Evolutionary conservation across 1,284 basidiomycete species (phyloP).

Genomic region (Malassezia pachydermatis): DNA sequence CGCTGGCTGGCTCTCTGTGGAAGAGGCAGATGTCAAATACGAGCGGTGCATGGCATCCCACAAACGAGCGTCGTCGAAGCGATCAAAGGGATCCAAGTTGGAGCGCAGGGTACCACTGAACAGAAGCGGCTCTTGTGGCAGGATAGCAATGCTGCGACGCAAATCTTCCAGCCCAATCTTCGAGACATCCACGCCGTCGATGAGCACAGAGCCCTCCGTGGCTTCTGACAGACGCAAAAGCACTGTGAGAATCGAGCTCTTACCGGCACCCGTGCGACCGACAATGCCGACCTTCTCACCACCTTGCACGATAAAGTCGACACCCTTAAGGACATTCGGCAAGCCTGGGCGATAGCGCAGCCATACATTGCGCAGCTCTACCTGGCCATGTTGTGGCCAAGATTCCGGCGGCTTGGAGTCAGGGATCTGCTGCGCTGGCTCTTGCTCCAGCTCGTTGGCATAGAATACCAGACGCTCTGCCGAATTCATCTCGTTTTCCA

Average conservation of each 20-base stretch:
- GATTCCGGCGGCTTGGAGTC: conserved; percentile 27
- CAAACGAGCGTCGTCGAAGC: conserved; percentile 46
- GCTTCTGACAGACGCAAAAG: conserved; percentile 66
- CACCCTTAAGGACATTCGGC: conserved; percentile 51
- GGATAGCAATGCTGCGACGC: conserved; percentile 33
- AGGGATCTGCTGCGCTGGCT: conserved; percentile 31
- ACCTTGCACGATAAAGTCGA: conserved; percentile 49
- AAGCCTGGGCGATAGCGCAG: conserved; percentile 52
- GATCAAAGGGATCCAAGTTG: conserved; percentile 48
- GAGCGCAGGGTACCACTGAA: conserved; percentile 49
- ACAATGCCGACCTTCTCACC: conserved; percentile 55
- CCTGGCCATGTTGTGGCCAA: conserved; percentile 46
- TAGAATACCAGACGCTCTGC: conserved; percentile 47
- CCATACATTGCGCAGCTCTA: conserved; percentile 47
- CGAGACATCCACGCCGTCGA: conserved; percentile 59
- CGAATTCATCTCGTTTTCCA: conserved; percentile 48
- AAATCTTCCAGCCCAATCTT: conserved; percentile 51
- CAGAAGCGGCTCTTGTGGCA: conserved; percentile 47
- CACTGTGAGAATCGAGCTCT: conserved; percentile 62
- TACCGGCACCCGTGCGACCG: conserved; percentile 54
- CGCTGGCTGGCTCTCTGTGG: conserved; percentile 16
- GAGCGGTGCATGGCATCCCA: conserved; percentile 47
- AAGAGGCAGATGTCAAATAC: conserved; percentile 35
- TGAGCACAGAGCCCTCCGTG: conserved; percentile 57
- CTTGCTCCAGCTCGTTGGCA: conserved; percentile 40